Evolutionary conservation across 2,329 filamentous ascomycete genomes (phyloP).

Genomic region (Simplicillium aogashimaense): DNA sequence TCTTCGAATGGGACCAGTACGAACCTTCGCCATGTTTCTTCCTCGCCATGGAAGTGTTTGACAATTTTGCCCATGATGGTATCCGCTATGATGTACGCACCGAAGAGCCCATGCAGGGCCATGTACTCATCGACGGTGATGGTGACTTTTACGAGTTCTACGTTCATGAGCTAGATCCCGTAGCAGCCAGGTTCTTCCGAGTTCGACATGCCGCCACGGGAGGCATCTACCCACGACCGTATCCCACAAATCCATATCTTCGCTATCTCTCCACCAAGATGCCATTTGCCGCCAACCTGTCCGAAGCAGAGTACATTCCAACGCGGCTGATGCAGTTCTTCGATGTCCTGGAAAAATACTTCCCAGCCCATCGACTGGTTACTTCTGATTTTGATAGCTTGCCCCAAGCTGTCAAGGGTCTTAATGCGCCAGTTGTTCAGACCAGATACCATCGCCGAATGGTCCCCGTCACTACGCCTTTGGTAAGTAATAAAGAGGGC

Average conservation of each 20-base stretch:
- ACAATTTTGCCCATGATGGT: slow-evolving; percentile 94
- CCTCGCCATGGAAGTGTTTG: slow-evolving; percentile 93
- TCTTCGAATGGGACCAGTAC: slow-evolving; percentile 86
- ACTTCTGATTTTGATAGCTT: slow-evolving; percentile 85
- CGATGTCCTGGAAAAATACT: slow-evolving; percentile 76
- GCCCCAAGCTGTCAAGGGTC: slow-evolving; percentile 69
- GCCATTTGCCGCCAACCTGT: slow-evolving; percentile 68
- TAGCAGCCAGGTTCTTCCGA: slow-evolving; percentile 72
- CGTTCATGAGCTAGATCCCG: slow-evolving; percentile 66
- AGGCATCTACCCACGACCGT: slow-evolving; percentile 54
- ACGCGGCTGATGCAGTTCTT: slow-evolving; percentile 96
- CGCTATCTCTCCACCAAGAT: slow-evolving; percentile 53
- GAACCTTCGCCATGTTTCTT: slow-evolving; percentile 96
- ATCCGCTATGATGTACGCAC: slow-evolving; percentile 82
- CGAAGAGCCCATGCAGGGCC: slow-evolving; percentile 75
- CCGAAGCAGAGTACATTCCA: slow-evolving; percentile 82
- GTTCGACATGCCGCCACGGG: slow-evolving; percentile 70
- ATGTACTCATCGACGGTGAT: slow-evolving; percentile 71
- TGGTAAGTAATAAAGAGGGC: slow-evolving; percentile 47
- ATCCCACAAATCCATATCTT: slow-evolving; percentile 40
- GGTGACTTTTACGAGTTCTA: slow-evolving; percentile 97
- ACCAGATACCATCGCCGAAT: slow-evolving; percentile 81
- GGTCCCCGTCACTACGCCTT: slow-evolving; percentile 80
- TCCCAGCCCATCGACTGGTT: slow-evolving; percentile 80
- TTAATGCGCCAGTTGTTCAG: slow-evolving; percentile 94